Conservation (phyloP, 495 filamentous ascomycete species). For the Margaritispora aquatica region DNA sequence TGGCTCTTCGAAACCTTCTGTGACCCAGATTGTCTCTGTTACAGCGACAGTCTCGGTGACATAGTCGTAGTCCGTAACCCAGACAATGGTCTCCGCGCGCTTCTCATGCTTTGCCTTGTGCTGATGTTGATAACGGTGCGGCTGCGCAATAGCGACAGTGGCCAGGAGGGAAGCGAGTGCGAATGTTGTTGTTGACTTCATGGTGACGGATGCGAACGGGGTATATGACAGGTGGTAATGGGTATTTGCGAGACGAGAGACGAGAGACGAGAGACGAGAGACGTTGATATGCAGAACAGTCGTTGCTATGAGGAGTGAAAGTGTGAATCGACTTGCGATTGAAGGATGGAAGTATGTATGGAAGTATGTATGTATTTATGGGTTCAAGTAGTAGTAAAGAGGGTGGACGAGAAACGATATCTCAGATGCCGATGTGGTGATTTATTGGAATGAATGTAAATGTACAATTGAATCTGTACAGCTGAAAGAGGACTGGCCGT, state of each 20-base stretch:
- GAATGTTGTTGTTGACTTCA: slow-evolving; percentile 41
- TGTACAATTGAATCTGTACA: slow-evolving; percentile 20
- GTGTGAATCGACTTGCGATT: background rate
- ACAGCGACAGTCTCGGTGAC: slow-evolving; percentile 29
- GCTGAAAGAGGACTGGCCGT: slow-evolving; percentile 22
- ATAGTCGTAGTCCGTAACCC: slow-evolving; percentile 38
- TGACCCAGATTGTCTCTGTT: slow-evolving; percentile 31
- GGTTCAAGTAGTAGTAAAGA: slow-evolving; percentile 7
- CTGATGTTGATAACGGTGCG: slow-evolving; percentile 36
- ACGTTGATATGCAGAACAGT: background rate
- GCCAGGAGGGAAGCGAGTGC: slow-evolving; percentile 34
- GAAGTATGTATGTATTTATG: too few species aligned
- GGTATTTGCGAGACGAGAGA: slow-evolving; percentile 1
- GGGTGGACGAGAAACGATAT: slow-evolving; percentile 10
- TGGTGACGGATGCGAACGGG: slow-evolving; percentile 17
- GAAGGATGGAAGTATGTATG: too few species aligned
- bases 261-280: background rate
- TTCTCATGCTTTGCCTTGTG: slow-evolving; percentile 29
- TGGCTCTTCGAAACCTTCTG: slow-evolving; percentile 16
- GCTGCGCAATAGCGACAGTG: slow-evolving; percentile 36
- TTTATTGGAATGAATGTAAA: slow-evolving; percentile 24
- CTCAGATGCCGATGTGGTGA: slow-evolving; percentile 19
- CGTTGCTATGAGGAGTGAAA: background rate
- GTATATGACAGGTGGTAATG: too few species aligned
- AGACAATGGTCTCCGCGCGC: slow-evolving; percentile 23